Evolutionary conservation across 441 rosid genomes (phyloP).

Genomic region (Gossypium davidsonii): DNA sequence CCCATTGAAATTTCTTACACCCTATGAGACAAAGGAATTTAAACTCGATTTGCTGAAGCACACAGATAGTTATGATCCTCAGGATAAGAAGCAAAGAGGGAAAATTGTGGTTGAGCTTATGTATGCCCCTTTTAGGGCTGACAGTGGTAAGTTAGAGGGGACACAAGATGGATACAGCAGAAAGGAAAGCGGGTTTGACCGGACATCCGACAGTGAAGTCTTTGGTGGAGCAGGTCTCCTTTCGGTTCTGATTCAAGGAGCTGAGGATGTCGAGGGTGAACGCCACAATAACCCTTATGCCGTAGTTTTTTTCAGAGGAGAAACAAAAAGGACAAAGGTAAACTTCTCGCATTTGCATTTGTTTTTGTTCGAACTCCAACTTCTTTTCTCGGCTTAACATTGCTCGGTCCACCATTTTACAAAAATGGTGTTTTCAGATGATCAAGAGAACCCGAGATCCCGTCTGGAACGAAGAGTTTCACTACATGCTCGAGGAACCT

Average conservation of each 20-base stretch:
- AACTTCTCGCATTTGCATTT: neutral
- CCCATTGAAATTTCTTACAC: slow-evolving; percentile 27
- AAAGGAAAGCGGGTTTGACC: slow-evolving; percentile 11
- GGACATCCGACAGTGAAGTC: slow-evolving; percentile 15
- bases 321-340: slow-evolving; percentile 78
- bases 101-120: slow-evolving; percentile 33
- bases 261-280: slow-evolving; percentile 78
- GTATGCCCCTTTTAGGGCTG: slow-evolving; percentile 39
- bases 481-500: slow-evolving; percentile 74
- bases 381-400: neutral
- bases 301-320: slow-evolving; percentile 63
- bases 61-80: slow-evolving; percentile 26
- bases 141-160: slow-evolving; percentile 17
- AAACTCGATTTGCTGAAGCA: slow-evolving; percentile 38
- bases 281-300: slow-evolving; percentile 76
- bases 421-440: slow-evolving; percentile 34
- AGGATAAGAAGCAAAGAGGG: slow-evolving; percentile 36
- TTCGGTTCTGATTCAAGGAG: slow-evolving; percentile 63
- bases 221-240: slow-evolving; percentile 68
- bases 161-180: slow-evolving; percentile 6
- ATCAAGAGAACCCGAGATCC: slow-evolving; percentile 68
- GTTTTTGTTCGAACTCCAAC: neutral
- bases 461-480: slow-evolving; percentile 80
- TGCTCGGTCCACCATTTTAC: neutral
- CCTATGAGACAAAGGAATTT: slow-evolving; percentile 31